phyloP scores from a whole-genome alignment of 2,329 filamentous ascomycete genomes.

The Plenodomus tracheiphilus region DNA sequence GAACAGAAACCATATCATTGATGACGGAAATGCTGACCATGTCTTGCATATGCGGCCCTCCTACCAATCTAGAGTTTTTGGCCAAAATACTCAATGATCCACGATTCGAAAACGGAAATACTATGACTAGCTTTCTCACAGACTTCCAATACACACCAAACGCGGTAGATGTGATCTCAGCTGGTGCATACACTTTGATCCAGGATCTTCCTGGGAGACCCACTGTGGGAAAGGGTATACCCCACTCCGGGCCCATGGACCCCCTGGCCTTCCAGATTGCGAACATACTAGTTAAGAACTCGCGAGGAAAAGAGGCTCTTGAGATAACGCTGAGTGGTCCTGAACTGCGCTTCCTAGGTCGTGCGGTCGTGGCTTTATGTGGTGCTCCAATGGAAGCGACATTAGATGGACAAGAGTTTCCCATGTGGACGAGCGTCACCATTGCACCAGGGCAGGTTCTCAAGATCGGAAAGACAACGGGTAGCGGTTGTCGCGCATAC shows the following conservation, averaged over 20 bases:
- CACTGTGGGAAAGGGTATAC: slow-evolving; percentile 60
- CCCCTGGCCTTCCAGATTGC: slow-evolving; percentile 60
- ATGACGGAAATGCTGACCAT: slow-evolving; percentile 50
- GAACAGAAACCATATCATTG: slow-evolving; percentile 49
- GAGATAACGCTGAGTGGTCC: slow-evolving; percentile 66
- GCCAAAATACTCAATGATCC: slow-evolving; percentile 53
- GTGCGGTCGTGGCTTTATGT: slow-evolving; percentile 60
- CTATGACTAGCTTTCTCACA: slow-evolving; percentile 61
- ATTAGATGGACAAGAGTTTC: slow-evolving; percentile 54
- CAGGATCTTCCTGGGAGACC: slow-evolving; percentile 64
- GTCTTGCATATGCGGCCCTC: slow-evolving; percentile 57
- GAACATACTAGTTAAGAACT: slow-evolving; percentile 64
- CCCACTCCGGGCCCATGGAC: slow-evolving; percentile 65
- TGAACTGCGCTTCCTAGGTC: slow-evolving; percentile 58
- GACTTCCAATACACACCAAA: slow-evolving; percentile 54
- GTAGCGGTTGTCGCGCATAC: slow-evolving; percentile 60
- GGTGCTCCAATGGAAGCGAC: slow-evolving; percentile 58
- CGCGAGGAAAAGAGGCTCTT: slow-evolving; percentile 55
- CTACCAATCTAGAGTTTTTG: slow-evolving; percentile 62
- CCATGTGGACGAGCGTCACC: slow-evolving; percentile 60
- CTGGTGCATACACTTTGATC: slow-evolving; percentile 61
- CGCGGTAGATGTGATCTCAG: slow-evolving; percentile 60
- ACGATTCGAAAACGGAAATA: slow-evolving; percentile 55
- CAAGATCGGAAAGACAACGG: slow-evolving; percentile 58
- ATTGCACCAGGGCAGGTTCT: slow-evolving; percentile 57